Evolutionary conservation across 73 alveolate genomes (phyloP), one percentile per base, ranked within the genome.

Genomic region (Paramecium pentaurelia): DNA sequence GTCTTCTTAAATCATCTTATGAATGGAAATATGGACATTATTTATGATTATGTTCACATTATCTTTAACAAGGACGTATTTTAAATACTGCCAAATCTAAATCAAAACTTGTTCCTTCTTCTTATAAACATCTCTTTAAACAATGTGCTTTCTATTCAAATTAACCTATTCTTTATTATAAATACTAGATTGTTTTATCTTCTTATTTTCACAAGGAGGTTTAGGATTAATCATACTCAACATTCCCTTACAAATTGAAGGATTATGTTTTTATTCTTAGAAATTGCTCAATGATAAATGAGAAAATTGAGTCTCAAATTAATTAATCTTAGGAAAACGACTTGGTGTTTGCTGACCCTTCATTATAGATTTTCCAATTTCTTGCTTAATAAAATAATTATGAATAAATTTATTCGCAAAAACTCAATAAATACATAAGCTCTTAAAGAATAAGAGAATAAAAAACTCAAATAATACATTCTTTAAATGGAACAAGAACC

Each of bases 1-100:
- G 18, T 89, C 94, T 89, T 85, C 98, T 86, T 75, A 95, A 59
- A 80, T 96, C 98, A 59, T 88, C 71, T 51, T 80, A 93, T 16
- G 70, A 88, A 70, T 96, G 98, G 58, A 86, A 96, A 92, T 59
- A 95, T 11, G 92, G 95, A 58, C 98, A 95, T 27, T 95, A 92
- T 64, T 95, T 96, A 73, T 96, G 98, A 86, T 95, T 95, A 54
- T 95, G 99, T 18, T 88, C 60, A 22, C 77, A 60, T 8, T 88
- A 45, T 6, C 90, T 93, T 45, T 86, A 86, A 93, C 99, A 96
- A 25, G 96, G 95, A 30, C 92, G 59, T 28, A 93, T 92, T 92
- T 96, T 96, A 85, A 96, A 96, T 18, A 71, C 86, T 45, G 54
- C 58, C n/a, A 96, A 70, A 91, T 96, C 97, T 45, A 95, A 86